These are phyloP conservation scores for Xerocomellus chrysenteron DNA, from an alignment of 768 basidiomycete species.

Conservation along the genomic window DNA sequence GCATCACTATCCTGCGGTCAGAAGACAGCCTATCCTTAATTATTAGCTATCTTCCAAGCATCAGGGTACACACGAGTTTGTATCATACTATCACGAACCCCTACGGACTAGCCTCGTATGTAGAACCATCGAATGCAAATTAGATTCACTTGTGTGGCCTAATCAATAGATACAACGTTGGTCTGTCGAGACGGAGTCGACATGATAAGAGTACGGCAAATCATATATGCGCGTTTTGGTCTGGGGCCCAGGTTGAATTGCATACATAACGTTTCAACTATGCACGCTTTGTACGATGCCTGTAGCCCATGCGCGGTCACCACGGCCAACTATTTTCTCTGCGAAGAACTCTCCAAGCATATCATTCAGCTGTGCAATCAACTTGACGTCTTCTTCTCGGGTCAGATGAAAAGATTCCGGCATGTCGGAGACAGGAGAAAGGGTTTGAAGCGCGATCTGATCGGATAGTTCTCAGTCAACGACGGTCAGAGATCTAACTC, in stretches of 20 bases:
- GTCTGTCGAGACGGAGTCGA: too few relatives aligned
- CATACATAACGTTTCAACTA: constrained; percentile 6
- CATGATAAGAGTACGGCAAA: neutral
- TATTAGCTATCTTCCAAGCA: neutral
- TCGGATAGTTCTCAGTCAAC: neutral
- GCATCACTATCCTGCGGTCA: too few relatives aligned
- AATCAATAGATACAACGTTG: neutral
- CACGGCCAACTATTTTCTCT: constrained; percentile 41
- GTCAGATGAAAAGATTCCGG: constrained; percentile 54
- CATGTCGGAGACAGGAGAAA: constrained; percentile 58
- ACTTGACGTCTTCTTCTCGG: constrained; percentile 46
- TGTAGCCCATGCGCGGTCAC: constrained; percentile 65
- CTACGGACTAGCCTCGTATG: neutral
- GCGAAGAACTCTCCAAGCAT: constrained; percentile 65
- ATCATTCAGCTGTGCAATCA: constrained; percentile 48
- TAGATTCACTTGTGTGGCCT: too few relatives aligned
- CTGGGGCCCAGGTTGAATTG: neutral
- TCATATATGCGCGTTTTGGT: neutral
- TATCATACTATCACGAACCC: neutral
- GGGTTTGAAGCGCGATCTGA: constrained; percentile 61
- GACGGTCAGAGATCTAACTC: neutral
- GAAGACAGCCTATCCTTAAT: neutral
- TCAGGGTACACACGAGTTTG: neutral
- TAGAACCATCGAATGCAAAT: neutral
- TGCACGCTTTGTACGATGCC: constrained; percentile 45